Percentiles rank a stretch among this genome's conserved stretches.
These are phyloP conservation scores for Quercus alba DNA, from an alignment of 306 rosid species.

Conservation along the genomic window DNA sequence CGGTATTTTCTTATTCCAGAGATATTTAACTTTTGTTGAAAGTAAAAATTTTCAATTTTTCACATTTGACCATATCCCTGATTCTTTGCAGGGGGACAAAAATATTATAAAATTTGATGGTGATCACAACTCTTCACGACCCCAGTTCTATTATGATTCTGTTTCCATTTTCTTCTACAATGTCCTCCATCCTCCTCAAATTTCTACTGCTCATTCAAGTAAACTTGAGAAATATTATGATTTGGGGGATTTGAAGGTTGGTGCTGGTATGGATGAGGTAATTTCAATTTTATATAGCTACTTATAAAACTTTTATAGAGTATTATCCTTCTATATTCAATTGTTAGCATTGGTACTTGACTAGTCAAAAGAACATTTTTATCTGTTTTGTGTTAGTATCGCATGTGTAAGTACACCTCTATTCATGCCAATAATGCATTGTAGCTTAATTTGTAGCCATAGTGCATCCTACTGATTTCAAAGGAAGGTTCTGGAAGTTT, in stretches of 20 bases:
- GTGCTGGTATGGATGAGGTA: constrained; percentile 72
- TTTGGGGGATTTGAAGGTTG: constrained; percentile 65
- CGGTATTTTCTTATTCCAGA: constrained; percentile 43
- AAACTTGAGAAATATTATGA: constrained; percentile 75
- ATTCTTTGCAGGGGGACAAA: constrained; percentile 75
- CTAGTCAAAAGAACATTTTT: background rate
- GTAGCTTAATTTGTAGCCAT: background rate
- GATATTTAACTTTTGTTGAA: background rate
- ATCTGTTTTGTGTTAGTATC: background rate
- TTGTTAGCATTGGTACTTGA: background rate
- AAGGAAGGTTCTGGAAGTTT: background rate
- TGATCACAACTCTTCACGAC: constrained; percentile 95
- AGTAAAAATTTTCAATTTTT: background rate
- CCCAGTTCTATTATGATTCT: constrained; percentile 87
- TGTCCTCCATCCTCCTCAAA: constrained; percentile 79
- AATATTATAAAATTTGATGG: constrained; percentile 79
- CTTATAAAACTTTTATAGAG: background rate
- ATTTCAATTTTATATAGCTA: constrained; percentile 11
- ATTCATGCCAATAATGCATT: background rate
- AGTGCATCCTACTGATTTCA: background rate
- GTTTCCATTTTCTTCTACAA: constrained; percentile 87
- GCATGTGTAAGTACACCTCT: background rate
- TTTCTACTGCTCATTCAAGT: constrained; percentile 43
- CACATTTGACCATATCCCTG: constrained; percentile 18
- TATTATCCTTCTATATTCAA: background rate